Evolutionary conservation across 768 basidiomycete genomes (phyloP).

Genomic region (Trametes coccinea): DNA sequence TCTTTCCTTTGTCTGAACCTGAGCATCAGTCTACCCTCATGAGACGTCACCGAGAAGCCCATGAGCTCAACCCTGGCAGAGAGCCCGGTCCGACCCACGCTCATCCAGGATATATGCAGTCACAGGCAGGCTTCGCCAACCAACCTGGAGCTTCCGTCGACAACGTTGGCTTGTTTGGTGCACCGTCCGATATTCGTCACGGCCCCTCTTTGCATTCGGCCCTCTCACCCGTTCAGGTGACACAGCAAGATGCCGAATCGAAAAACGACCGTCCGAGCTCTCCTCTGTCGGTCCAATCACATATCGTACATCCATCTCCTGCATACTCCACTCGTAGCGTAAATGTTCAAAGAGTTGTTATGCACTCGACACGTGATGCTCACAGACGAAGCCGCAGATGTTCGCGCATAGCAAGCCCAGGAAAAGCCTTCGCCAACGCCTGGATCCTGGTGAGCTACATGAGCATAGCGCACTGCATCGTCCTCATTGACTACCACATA

Average conservation of each 20-base stretch:
- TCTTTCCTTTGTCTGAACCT: constrained; percentile 3
- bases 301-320: no score
- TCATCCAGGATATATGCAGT: not conserved
- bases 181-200: no score
- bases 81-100: not conserved
- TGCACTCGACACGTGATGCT: no score
- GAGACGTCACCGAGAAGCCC: not conserved
- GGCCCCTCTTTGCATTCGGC: no score
- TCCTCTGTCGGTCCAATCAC: no score
- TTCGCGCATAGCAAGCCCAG: constrained; percentile 9
- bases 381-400: not conserved
- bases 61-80: not conserved
- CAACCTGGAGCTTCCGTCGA: not conserved
- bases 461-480: not conserved
- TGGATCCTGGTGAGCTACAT: constrained; percentile 9
- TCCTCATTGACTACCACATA: not conserved
- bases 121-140: no score
- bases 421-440: constrained; percentile 25
- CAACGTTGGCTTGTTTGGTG: not conserved
- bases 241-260: no score
- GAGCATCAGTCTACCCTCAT: not conserved
- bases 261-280: no score
- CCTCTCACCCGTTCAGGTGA: no score
- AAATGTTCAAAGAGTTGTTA: no score
- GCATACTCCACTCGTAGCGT: no score